phyloP scores from a whole-genome alignment of 352 stramenopile genomes.

The Globisporangium alternatum region DNA sequence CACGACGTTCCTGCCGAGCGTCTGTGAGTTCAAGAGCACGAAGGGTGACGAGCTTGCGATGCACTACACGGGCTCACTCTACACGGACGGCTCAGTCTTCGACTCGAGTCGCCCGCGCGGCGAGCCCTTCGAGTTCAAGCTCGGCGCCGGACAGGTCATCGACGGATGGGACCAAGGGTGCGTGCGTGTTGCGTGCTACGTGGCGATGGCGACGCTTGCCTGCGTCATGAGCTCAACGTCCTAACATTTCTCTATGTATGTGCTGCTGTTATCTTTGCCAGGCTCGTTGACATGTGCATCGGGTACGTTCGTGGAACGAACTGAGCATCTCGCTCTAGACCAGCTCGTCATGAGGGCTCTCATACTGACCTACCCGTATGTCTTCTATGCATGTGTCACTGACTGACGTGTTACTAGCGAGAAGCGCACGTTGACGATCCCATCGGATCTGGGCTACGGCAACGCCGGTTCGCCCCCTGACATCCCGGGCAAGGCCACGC shows the following conservation, averaged over 20 bases:
- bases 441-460: slow-evolving; percentile 92
- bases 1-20: slow-evolving; percentile 71
- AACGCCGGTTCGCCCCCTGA: slow-evolving; percentile 87
- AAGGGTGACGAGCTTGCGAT: slow-evolving; percentile 90
- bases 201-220: background rate
- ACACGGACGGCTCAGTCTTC: slow-evolving; percentile 96
- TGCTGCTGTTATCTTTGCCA: background rate
- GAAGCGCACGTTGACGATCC: slow-evolving; percentile 85
- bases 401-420: slow-evolving; percentile 38
- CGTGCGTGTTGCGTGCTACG: background rate
- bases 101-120: slow-evolving; percentile 95
- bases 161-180: slow-evolving; percentile 49
- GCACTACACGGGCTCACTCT: slow-evolving; percentile 95
- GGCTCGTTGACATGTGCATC: slow-evolving; percentile 8
- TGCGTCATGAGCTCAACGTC: background rate
- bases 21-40: slow-evolving; percentile 67
- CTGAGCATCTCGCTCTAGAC: background rate
- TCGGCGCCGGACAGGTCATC: slow-evolving; percentile 93
- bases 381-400: background rate
- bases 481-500: slow-evolving; percentile 92
- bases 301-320: background rate
- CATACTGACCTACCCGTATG: background rate
- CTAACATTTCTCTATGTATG: background rate
- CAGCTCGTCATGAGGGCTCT: background rate
- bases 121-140: slow-evolving; percentile 93